A percentile compares a stretch with the other conserved stretches of the same genome.
These are phyloP conservation scores for Hepatocystis sp. DNA, from an alignment of 169 alveolate species.

Conservation along the genomic window DNA sequence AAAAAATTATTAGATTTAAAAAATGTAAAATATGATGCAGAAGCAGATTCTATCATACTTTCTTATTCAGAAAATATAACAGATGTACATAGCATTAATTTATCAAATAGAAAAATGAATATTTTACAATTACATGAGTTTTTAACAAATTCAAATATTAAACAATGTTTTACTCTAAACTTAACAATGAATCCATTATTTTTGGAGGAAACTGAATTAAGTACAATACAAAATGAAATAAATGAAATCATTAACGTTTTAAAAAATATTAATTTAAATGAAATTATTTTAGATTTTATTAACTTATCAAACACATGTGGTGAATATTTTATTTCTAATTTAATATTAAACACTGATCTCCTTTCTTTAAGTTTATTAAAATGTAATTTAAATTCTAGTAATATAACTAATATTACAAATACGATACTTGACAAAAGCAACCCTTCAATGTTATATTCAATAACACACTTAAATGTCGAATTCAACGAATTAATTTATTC, in stretches of 20 bases:
- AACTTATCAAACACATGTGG: constrained; percentile 17
- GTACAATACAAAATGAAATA: constrained; percentile 19
- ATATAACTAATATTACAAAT: constrained; percentile 18
- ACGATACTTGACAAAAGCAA: not conserved
- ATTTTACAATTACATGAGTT: constrained; percentile 28
- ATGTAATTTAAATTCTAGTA: constrained; percentile 6
- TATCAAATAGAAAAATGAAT: constrained; percentile 39
- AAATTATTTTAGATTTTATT: constrained; percentile 48
- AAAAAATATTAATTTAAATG: constrained; percentile 24
- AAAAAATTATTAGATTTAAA: constrained; percentile 28
- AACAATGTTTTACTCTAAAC: constrained; percentile 17
- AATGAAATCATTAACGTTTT: constrained; percentile 14
- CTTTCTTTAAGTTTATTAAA: constrained; percentile 32
- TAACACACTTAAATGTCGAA: constrained; percentile 39
- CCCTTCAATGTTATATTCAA: constrained; percentile 1
- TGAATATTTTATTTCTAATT: constrained; percentile 42
- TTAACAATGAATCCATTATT: constrained; percentile 41
- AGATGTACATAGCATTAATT: constrained; percentile 9
- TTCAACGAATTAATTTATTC: constrained; percentile 44
- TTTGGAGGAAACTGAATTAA: constrained; percentile 12
- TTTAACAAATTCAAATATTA: constrained; percentile 27
- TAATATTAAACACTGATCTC: constrained; percentile 21
- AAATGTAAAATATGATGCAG: constrained; percentile 35
- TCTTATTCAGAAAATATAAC: not conserved
- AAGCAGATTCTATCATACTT: constrained; percentile 43